A percentile compares a stretch with the other conserved stretches of the same genome.
Evolutionary conservation across 78 protist genomes (phyloP).

Genomic region (Mantamonas sphyraenae): DNA sequence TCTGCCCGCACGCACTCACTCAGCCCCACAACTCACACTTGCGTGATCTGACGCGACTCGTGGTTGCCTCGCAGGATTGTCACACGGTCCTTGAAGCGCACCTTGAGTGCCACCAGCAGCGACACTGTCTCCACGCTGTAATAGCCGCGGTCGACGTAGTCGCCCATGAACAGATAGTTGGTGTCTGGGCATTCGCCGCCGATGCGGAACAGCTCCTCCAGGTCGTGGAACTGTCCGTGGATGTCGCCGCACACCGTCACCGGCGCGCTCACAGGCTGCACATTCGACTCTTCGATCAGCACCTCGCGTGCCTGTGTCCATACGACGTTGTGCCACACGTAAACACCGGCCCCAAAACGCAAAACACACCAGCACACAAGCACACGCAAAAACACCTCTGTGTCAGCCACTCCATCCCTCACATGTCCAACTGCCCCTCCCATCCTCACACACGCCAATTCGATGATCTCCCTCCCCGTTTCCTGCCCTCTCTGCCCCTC

Average conservation of each 20-base stretch:
- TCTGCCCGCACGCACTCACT: too few relatives aligned
- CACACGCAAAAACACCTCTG: neutral
- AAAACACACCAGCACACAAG: neutral
- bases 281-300: conserved; percentile 73
- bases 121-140: conserved; percentile 56
- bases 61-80: conserved; percentile 64
- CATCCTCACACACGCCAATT: neutral
- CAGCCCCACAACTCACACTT: too few relatives aligned
- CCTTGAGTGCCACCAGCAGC: conserved; percentile 58
- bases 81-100: conserved; percentile 22
- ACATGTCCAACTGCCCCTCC: too few relatives aligned
- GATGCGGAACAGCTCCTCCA: conserved; percentile 85
- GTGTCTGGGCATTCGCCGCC: conserved; percentile 90
- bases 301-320: conserved; percentile 64
- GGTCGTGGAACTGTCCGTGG: conserved; percentile 88
- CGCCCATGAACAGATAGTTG: conserved; percentile 74
- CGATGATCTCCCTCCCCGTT: neutral
- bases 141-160: conserved; percentile 69
- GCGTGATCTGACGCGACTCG: conserved; percentile 61
- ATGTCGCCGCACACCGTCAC: conserved; percentile 84
- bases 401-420: too few relatives aligned
- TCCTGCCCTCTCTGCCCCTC: neutral
- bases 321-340: neutral
- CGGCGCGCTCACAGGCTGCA: conserved; percentile 72
- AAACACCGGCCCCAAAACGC: neutral